Base-by-base conservation (phyloP, 306 rosid genomes). In the Vicia villosa region DNA sequence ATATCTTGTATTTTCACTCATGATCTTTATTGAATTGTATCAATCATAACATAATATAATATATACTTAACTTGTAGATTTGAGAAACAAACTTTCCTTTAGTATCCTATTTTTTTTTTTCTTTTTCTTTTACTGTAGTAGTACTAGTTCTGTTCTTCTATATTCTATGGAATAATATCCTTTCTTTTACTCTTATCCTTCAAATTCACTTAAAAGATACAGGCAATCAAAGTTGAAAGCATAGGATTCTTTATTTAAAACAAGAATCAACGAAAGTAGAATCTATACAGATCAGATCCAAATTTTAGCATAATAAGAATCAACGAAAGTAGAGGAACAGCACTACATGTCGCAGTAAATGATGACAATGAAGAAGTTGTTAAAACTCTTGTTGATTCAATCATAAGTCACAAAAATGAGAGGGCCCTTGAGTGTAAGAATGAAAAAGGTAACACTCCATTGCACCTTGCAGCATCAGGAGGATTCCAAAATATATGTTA, bases 401-500 rank as follows among this genome's bases (percentile, higher is more conserved):
- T 63, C 17, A 0, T 8, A 10, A 1, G 2, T 0, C 9, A 52
- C 8, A 4, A 7, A 0, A 21, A 0, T 0, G 24, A 0, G 1
- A 0, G 6, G 1, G 80, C 66, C 5, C 72, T 78, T 0, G 0
- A 0, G 11, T 0, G 24, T 3, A 6, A 6, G 43, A 79, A 89
- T 3, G 63, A 56, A 0, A 20, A n/a, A 6, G 82, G 86, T 3
- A 37, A 37, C 16, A 89, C 89, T 0, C 85, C 96, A 68, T 73
- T 89, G 26, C 96, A 89, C 40, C 2, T 62, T 0, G 91, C 88
- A 0, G 91, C 89, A 1, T 15, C 68, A 10, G 61, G 70, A 8
- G 86, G 89, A 5, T 81, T 22, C 9, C 42, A 3, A 10, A 24
- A 11, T 2, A 77, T 80, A 52, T 86, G 91, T 57, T 0, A 15